Evolutionary conservation across 441 rosid genomes (phyloP), one percentile per base, ranked within the genome.

Genomic region (Gossypium lobatum): DNA sequence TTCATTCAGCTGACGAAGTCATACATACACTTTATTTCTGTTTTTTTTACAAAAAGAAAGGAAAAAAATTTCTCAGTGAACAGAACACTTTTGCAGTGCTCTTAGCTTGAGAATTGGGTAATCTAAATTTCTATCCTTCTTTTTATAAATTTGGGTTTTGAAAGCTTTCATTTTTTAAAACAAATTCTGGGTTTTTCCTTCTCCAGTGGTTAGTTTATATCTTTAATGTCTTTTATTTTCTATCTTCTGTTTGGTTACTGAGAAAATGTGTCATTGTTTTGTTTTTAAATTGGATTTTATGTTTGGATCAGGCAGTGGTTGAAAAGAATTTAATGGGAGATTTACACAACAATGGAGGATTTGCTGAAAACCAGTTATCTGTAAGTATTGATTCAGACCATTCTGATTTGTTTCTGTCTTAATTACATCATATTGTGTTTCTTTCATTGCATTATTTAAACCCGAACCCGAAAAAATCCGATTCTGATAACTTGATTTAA

Each of bases 251-350:
- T 34, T 68, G 9, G 61, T 16, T 16, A 31, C 16, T 52, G 48
- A 16, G 61, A 4, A 53, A 37, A 57, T 59, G 55, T 46, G 61
- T 45, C 62, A 17, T 53, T 18, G 4, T 4, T 25, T 69, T 28
- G 72, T 52, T 20, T 67, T 67, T 21, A 45, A 45, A 23, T 67
- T 48, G 4, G 9, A 6, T 11, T 25, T 37, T 37, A 37, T 37
- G 42, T 42, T 61, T 64, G 21, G 53, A 16, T 53, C 34, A 34
- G 64, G 11, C 74, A 73, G 80, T 79, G 64, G 72, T 57, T 72
- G 68, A 48, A 69, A 70, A 37, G 42, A 54, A 65, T 68, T 67
- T 61, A 58, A 87, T 87, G 93, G 91, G 80, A 64, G 82, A 80
- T 77, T 73, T 66, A 31, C 64, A 21, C 65, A 31, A 73, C 37